phyloP scores from a whole-genome alignment of 495 filamentous ascomycete genomes.

The Penicillium psychrofluorescens region DNA sequence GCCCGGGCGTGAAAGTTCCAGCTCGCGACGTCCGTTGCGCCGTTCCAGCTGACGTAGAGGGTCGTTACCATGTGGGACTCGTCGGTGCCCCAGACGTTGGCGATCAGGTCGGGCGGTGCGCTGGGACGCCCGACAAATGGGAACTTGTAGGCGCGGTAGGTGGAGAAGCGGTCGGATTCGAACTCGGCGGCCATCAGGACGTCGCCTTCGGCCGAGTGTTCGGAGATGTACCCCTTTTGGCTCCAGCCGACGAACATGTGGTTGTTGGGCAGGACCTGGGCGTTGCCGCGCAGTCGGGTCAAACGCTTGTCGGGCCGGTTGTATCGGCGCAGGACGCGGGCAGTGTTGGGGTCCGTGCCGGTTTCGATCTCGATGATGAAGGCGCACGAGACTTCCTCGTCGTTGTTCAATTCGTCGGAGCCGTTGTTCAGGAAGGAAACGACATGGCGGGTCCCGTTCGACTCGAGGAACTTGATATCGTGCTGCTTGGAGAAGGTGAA shows the following conservation, averaged over 20 bases:
- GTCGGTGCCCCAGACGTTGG: slow-evolving; percentile 21
- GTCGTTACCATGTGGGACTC: slow-evolving; percentile 23
- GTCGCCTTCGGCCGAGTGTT: slow-evolving; percentile 42
- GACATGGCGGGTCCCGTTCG: slow-evolving; percentile 30
- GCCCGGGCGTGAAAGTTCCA: slow-evolving; percentile 31
- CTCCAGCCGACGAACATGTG: slow-evolving; percentile 55
- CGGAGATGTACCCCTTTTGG: slow-evolving; percentile 41
- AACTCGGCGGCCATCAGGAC: slow-evolving; percentile 30
- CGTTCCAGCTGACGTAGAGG: slow-evolving; percentile 39
- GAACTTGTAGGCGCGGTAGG: slow-evolving; percentile 28
- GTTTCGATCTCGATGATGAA: slow-evolving; percentile 45
- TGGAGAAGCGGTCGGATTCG: slow-evolving; percentile 17
- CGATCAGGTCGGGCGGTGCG: slow-evolving; percentile 17
- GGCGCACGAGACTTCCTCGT: slow-evolving; percentile 40
- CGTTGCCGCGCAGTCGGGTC: slow-evolving; percentile 48
- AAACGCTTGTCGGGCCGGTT: slow-evolving; percentile 33
- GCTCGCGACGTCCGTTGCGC: slow-evolving; percentile 33
- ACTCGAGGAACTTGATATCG: slow-evolving; percentile 45
- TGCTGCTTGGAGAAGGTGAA: slow-evolving; percentile 56
- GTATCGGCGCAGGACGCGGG: slow-evolving; percentile 30
- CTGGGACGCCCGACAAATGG: slow-evolving; percentile 23
- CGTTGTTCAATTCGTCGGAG: slow-evolving; percentile 33
- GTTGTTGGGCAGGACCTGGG: slow-evolving; percentile 44
- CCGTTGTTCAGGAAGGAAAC: slow-evolving; percentile 50
- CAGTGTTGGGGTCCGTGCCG: slow-evolving; percentile 35